Evolutionary conservation across 768 basidiomycete species (phyloP).

Genomic region (Tylopilus vinaceipallidus): DNA sequence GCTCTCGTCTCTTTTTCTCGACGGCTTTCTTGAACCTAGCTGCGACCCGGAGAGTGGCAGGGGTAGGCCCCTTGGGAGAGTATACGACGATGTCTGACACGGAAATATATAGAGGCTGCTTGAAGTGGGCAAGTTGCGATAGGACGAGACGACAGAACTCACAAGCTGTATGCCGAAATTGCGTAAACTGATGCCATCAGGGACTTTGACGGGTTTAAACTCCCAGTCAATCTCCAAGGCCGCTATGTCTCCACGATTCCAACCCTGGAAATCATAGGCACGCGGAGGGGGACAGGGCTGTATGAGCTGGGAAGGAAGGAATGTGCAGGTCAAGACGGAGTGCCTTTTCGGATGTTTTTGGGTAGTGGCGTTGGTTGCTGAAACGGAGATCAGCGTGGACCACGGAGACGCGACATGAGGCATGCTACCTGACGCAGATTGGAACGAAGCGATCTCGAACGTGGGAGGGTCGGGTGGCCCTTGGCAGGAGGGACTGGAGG

Average conservation of each 20-base stretch:
- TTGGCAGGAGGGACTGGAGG: slow-evolving; percentile 13
- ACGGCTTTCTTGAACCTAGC: slow-evolving; percentile 65
- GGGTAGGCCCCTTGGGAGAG: slow-evolving; percentile 63
- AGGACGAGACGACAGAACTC: slow-evolving; percentile 34
- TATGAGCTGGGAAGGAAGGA: slow-evolving; percentile 47
- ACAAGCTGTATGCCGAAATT: slow-evolving; percentile 91
- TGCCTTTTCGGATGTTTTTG: slow-evolving; percentile 20
- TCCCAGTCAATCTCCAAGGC: slow-evolving; percentile 44
- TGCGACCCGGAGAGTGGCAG: slow-evolving; percentile 58
- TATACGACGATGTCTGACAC: slow-evolving; percentile 91
- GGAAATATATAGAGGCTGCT: slow-evolving; percentile 77
- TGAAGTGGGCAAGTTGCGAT: slow-evolving; percentile 7
- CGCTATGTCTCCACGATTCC: slow-evolving; percentile 16
- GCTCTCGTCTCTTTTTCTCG: slow-evolving; percentile 53
- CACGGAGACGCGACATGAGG: neutral
- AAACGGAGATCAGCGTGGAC: slow-evolving; percentile 5
- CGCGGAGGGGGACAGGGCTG: slow-evolving; percentile 24
- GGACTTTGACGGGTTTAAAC: slow-evolving; percentile 69
- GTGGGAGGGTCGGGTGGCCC: neutral
- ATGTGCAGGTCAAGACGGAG: slow-evolving; percentile 49
- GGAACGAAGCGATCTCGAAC: slow-evolving; percentile 2
- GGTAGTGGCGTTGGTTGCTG: slow-evolving; percentile 4
- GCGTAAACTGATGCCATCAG: slow-evolving; percentile 78
- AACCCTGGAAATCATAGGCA: slow-evolving; percentile 18
- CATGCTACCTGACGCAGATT: slow-evolving; percentile 3